Evolutionary conservation across 768 basidiomycete species (phyloP).

Genomic region (Hirschioporus abietinus): DNA sequence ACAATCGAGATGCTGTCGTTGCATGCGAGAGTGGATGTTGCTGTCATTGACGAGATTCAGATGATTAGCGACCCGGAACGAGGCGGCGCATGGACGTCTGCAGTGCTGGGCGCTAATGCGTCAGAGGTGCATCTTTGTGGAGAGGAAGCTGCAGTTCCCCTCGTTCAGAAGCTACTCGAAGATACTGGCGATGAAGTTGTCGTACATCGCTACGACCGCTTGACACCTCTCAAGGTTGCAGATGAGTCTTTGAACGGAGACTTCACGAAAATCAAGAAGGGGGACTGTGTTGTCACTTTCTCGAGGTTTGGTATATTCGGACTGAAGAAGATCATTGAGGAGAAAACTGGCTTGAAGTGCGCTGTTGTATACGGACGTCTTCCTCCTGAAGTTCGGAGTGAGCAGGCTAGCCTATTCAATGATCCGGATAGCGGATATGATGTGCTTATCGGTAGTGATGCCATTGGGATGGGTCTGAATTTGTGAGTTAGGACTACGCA

Average conservation of each 20-base stretch:
- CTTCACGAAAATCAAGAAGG: conserved; percentile 55
- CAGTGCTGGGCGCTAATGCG: conserved; percentile 71
- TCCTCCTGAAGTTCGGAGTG: conserved; percentile 86
- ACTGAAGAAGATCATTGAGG: conserved; percentile 69
- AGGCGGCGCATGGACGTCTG: conserved; percentile 78
- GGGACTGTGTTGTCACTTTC: conserved; percentile 92
- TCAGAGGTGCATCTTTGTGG: conserved; percentile 92
- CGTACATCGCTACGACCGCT: conserved; percentile 78
- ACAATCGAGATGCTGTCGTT: conserved; percentile 89
- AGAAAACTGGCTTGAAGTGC: conserved; percentile 66
- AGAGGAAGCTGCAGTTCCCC: conserved; percentile 83
- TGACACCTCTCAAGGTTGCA: conserved; percentile 78
- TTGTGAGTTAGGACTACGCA: conserved; percentile 51
- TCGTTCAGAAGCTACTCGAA: conserved; percentile 64
- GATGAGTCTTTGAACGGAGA: conserved; percentile 57
- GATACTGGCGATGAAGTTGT: conserved; percentile 79
- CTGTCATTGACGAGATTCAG: conserved; percentile 96
- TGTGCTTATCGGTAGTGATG: conserved; percentile 90
- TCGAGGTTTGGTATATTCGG: conserved; percentile 69
- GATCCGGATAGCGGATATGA: conserved; percentile 77
- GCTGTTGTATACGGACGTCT: conserved; percentile 91
- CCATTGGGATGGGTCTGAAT: conserved; percentile 96
- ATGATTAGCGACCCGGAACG: conserved; percentile 80
- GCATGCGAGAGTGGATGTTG: conserved; percentile 55
- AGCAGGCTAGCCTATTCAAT: conserved; percentile 92